These are phyloP conservation scores for Talaromyces amestolkiae DNA, from an alignment of 2,329 filamentous ascomycete genomes.

Conservation along the genomic window DNA sequence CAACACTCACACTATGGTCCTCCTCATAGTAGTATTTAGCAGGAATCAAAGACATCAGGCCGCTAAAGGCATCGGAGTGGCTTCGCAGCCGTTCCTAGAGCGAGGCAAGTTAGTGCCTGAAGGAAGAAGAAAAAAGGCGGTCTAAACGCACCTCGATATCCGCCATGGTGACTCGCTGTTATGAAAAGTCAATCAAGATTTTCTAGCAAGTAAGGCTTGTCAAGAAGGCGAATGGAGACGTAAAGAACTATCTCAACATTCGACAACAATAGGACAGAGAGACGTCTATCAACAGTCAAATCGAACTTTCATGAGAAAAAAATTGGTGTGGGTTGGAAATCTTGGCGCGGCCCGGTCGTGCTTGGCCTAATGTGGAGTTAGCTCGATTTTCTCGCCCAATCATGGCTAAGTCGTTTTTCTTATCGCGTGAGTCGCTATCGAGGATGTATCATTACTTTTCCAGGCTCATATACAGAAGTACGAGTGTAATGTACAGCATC, in stretches of 20 bases:
- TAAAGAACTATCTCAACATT: neutral
- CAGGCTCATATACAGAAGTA: no score
- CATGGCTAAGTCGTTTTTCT: neutral
- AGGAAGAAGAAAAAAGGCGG: constrained; percentile 21
- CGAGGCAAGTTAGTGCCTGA: constrained; percentile 40
- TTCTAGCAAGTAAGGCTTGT: neutral
- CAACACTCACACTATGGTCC: constrained; percentile 70
- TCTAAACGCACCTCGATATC: constrained; percentile 39
- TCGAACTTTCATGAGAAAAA: constrained; percentile 30
- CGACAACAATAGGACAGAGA: neutral
- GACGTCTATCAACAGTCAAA: constrained; percentile 8
- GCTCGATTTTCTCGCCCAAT: neutral
- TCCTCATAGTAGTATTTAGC: constrained; percentile 88
- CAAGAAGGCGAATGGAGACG: neutral
- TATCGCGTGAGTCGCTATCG: neutral
- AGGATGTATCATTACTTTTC: neutral
- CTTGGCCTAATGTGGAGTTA: constrained; percentile 11
- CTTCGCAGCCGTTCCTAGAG: constrained; percentile 49
- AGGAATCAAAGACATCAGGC: constrained; percentile 80
- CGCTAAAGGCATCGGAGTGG: constrained; percentile 75
- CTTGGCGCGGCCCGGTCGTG: constrained; percentile 29
- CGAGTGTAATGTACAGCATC: no score
- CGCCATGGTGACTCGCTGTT: constrained; percentile 29
- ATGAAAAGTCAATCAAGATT: constrained; percentile 10
- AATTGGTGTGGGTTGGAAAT: constrained; percentile 38